Conservation (phyloP, 768 basidiomycete species). For the Termitomyces sp. region DNA sequence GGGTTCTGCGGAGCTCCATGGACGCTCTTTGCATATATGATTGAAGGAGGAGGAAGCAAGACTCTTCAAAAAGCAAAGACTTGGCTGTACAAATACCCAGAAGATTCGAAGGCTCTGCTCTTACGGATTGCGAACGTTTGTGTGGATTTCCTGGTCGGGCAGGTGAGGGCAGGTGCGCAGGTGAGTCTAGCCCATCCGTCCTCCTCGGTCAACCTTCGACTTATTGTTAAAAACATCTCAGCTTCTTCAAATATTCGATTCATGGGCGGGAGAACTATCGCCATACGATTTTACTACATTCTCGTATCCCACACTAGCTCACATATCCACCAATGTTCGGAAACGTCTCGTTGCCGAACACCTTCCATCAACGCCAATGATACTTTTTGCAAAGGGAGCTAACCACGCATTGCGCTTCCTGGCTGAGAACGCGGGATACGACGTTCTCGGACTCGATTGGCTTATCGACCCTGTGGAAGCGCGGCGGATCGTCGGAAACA, state of each 20-base stretch:
- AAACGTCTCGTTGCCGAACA: constrained; percentile 44
- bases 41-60: constrained; percentile 93
- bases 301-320: constrained; percentile 71
- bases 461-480: constrained; percentile 73
- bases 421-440: constrained; percentile 67
- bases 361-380: constrained; percentile 70
- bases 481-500: constrained; percentile 50
- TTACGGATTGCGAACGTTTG: constrained; percentile 82
- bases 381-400: constrained; percentile 93
- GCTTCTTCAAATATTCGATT: constrained; percentile 97
- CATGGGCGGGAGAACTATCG: constrained; percentile 90
- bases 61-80: constrained; percentile 88
- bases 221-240: constrained; percentile 25
- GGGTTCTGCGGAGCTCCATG: constrained; percentile 98
- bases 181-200: constrained; percentile 32
- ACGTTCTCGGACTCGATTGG: constrained; percentile 92
- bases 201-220: neutral
- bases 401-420: constrained; percentile 62
- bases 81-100: constrained; percentile 90
- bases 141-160: constrained; percentile 85
- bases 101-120: constrained; percentile 75
- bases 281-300: constrained; percentile 82
- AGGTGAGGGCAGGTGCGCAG: constrained; percentile 95
- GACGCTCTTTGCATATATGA: constrained; percentile 98
- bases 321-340: constrained; percentile 70